Evolutionary conservation across 2,329 filamentous ascomycete species (phyloP).

Genomic region (Aspergillus chevalieri): DNA sequence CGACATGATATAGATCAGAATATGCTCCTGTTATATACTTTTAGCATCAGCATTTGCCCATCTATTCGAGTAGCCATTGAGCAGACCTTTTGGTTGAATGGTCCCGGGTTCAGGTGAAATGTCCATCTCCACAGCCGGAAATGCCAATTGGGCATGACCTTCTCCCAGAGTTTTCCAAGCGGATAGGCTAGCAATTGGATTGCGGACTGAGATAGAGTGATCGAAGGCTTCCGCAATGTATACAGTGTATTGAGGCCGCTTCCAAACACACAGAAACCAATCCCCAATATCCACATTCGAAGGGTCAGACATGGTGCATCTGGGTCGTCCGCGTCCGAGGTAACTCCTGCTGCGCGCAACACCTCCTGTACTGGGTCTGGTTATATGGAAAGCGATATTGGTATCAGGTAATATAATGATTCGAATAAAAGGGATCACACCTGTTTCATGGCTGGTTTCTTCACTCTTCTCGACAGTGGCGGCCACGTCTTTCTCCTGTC

Average conservation of each 20-base stretch:
- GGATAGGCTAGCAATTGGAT: slow-evolving; percentile 17
- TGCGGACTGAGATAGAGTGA: slow-evolving; percentile 19
- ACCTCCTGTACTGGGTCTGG: slow-evolving; percentile 10
- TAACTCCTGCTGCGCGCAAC: slow-evolving; percentile 34
- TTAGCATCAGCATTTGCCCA: neutral
- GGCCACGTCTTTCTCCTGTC: neutral
- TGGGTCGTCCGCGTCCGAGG: slow-evolving; percentile 48
- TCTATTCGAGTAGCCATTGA: neutral
- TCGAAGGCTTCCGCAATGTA: slow-evolving; percentile 17
- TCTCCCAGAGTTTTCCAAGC: slow-evolving; percentile 19
- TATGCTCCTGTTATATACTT: slow-evolving; percentile 13
- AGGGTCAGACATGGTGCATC: slow-evolving; percentile 24
- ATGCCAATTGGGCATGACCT: slow-evolving; percentile 14
- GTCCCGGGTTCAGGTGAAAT: slow-evolving; percentile 23
- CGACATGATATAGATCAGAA: slow-evolving; percentile 23
- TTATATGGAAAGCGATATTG: neutral
- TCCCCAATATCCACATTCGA: slow-evolving; percentile 13
- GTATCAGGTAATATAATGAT: neutral
- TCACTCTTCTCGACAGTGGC: neutral
- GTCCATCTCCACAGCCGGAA: slow-evolving; percentile 10
- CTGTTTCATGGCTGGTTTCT: neutral
- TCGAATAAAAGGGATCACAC: neutral
- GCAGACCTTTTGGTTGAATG: slow-evolving; percentile 25
- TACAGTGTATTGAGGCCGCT: slow-evolving; percentile 13
- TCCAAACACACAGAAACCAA: slow-evolving; percentile 10